Evolutionary conservation across 345 rosid genomes (phyloP), one percentile per base, ranked within the genome.

Genomic region (Citropsis articulata): DNA sequence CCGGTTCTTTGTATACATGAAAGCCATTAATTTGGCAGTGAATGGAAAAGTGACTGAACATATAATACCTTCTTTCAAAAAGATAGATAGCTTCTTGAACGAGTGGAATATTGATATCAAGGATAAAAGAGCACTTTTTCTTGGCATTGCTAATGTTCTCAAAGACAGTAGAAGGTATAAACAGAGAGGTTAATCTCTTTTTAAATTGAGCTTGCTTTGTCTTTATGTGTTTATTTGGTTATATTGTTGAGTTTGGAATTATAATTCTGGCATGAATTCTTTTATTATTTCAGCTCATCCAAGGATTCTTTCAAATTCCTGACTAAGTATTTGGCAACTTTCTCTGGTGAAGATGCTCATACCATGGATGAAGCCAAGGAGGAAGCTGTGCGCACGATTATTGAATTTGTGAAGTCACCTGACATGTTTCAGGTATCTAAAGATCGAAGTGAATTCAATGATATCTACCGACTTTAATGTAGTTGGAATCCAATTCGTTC

Each of bases 391-490:
- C 91, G 77, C 66, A 81, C 98, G 45, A 79, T 94, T 75, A 83
- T 92, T 12, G 98, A 91, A 70, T 97, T 94, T 88, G 91, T 97
- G 73, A 93, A 90, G 85, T 94, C 96, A 56, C 92, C 99, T n/a
- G 91, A 84, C 78, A 86, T 89, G 75, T 90, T 91, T 81, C 98
- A 91, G 99, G 98, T 94, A 90, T 71, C 61, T 57, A 62, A 64
- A 69, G 40, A 27, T 48, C 64, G 72, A 9, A 38, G 31, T 77
- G 31, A 65, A 42, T 66, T 78, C 19, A 2, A 69, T 25, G 21
- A 67, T 61, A n/a, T 64, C 1, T 1, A 12, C 22, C 33, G 36
- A 25, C 10, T 61, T 18, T 3, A 45, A 42, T 62, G 68, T 42
- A 62, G 19, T 73, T 24, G 61, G 33, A 33, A 48, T 77, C 19